Conservation (phyloP, 768 basidiomycete species). For the Leccinum disarticulatum region DNA sequence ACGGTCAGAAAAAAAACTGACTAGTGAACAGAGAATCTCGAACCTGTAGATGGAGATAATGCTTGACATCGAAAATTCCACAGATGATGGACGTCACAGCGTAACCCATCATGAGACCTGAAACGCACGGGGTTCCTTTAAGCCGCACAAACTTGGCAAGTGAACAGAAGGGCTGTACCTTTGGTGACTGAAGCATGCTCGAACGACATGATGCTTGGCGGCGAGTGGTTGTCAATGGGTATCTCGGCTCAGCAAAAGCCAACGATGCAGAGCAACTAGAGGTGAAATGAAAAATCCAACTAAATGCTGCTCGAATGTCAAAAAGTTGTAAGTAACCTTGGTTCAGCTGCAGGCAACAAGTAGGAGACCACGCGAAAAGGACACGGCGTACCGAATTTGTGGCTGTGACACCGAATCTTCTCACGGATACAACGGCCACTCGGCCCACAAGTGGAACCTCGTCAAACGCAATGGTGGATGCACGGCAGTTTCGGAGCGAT, state of each 20-base stretch:
- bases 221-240: neutral
- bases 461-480: too few relatives aligned
- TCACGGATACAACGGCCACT: neutral
- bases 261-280: neutral
- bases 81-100: constrained; percentile 72
- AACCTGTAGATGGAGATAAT: constrained; percentile 85
- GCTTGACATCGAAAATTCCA: constrained; percentile 83
- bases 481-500: neutral
- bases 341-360: neutral
- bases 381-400: neutral
- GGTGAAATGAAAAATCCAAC: neutral
- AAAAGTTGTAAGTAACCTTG: neutral
- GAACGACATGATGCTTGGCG: constrained; percentile 58
- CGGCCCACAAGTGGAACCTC: too few relatives aligned
- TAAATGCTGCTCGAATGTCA: neutral
- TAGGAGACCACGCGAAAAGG: neutral
- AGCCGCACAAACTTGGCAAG: constrained; percentile 4
- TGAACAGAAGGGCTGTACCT: constrained; percentile 44
- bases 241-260: neutral
- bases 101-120: constrained; percentile 75
- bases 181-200: constrained; percentile 84
- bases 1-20: constrained; percentile 6
- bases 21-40: constrained; percentile 17
- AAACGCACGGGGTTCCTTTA: neutral
- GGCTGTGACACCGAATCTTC: constrained; percentile 9